These are phyloP conservation scores for Rhizophora apiculata DNA, from an alignment of 345 rosid genomes.

Conservation along the genomic window DNA sequence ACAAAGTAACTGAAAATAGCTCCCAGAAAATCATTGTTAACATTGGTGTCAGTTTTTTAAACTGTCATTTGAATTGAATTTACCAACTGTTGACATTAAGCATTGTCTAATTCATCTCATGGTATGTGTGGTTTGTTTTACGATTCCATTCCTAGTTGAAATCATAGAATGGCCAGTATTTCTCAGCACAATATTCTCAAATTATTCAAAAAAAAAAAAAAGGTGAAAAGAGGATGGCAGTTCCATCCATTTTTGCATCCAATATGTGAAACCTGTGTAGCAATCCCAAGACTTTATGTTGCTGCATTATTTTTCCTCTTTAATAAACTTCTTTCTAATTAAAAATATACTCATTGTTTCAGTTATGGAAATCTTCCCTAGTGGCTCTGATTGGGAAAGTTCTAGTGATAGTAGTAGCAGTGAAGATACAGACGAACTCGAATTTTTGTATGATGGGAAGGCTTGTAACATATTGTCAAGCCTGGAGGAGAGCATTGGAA, in stretches of 20 bases:
- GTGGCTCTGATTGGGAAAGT: constrained; percentile 90
- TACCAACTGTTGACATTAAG: neutral
- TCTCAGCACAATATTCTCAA: neutral
- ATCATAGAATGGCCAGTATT: neutral
- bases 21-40: neutral
- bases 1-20: neutral
- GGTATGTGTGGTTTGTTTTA: neutral
- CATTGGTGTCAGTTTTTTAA: neutral
- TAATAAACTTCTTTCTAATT: constrained; percentile 5
- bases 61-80: neutral
- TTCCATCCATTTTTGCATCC: neutral
- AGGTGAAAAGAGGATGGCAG: neutral
- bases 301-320: neutral
- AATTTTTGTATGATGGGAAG: constrained; percentile 49
- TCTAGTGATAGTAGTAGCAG: constrained; percentile 77
- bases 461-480: constrained; percentile 71
- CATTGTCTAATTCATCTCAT: neutral
- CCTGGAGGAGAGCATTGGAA: constrained; percentile 77
- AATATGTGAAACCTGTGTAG: constrained; percentile 5
- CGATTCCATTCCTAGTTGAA: neutral
- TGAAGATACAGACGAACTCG: constrained; percentile 64
- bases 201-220: neutral
- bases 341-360: constrained; percentile 18
- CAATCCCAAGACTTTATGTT: neutral
- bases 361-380: constrained; percentile 56